Conservation (phyloP, 1,139 yeast species). For the Zygoascus hellenicus region DNA sequence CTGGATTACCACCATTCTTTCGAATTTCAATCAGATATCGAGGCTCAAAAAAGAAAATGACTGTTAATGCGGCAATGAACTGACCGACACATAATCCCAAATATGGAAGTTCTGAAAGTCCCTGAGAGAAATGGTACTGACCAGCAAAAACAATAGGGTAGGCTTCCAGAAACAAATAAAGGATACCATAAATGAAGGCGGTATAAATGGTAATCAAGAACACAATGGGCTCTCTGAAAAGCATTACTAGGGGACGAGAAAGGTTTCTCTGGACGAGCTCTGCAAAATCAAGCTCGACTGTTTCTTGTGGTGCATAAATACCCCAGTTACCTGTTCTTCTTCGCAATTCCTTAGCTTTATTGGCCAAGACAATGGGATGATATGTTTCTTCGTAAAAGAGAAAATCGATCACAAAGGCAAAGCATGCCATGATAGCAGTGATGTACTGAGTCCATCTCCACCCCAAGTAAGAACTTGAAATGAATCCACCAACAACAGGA, state of each 20-base stretch:
- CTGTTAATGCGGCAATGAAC: constrained; percentile 34
- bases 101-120: constrained; percentile 49
- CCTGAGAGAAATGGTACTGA: constrained; percentile 48
- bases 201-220: constrained; percentile 66
- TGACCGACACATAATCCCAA: constrained; percentile 48
- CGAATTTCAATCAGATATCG: constrained; percentile 38
- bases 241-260: constrained; percentile 64
- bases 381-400: constrained; percentile 47
- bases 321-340: constrained; percentile 62
- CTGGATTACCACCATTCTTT: constrained; percentile 51
- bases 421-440: constrained; percentile 45
- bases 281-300: constrained; percentile 51
- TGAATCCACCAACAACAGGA: constrained; percentile 44
- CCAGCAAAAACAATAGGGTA: constrained; percentile 67
- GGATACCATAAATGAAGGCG: constrained; percentile 79
- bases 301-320: constrained; percentile 79
- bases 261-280: constrained; percentile 66
- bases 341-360: constrained; percentile 44
- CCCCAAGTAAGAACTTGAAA: constrained; percentile 36
- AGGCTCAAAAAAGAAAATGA: constrained; percentile 33
- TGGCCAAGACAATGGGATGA: constrained; percentile 38
- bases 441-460: constrained; percentile 60
- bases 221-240: constrained; percentile 67
- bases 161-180: constrained; percentile 71
- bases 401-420: constrained; percentile 32